These are phyloP conservation scores for Nemania sp. DNA, from an alignment of 2,329 filamentous ascomycete genomes.

Conservation along the genomic window DNA sequence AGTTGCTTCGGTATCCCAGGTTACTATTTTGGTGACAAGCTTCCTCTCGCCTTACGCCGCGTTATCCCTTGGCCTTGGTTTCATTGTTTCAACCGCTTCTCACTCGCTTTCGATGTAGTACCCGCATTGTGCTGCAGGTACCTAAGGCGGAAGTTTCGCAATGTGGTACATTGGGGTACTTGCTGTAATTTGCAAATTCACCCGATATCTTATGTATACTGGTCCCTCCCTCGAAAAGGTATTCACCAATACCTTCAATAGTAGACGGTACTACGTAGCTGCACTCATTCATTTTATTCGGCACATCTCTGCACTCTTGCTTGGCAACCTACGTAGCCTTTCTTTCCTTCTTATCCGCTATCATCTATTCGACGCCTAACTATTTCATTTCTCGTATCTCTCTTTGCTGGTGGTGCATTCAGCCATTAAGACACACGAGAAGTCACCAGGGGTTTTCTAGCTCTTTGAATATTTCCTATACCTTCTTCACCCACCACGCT, in stretches of 20 bases:
- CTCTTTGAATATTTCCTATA: conserved; percentile 4
- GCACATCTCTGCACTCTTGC: conserved; percentile 8
- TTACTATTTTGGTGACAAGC: conserved; percentile 29
- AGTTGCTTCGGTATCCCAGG: conserved; percentile 24
- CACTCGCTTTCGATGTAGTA: conserved; percentile 10
- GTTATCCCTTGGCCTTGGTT: conserved; percentile 18
- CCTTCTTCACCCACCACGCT: conserved; percentile 9
- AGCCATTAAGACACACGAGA: too few relatives aligned
- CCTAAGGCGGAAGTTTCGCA: not conserved
- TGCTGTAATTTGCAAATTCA: not conserved
- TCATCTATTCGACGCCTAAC: too few relatives aligned
- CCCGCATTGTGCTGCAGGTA: not conserved
- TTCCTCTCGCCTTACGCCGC: conserved; percentile 21
- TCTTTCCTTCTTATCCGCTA: too few relatives aligned
- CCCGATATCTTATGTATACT: conserved; percentile 6
- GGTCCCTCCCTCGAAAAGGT: too few relatives aligned
- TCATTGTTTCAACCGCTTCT: conserved; percentile 20
- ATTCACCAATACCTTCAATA: too few relatives aligned
- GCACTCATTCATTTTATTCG: conserved; percentile 1
- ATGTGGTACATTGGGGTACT: conserved; percentile 8
- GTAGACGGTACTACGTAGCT: conserved; percentile 1
- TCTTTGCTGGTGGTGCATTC: too few relatives aligned
- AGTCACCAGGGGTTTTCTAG: not conserved
- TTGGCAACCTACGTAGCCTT: conserved; percentile 4
- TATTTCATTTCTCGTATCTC: too few relatives aligned